Base-by-base conservation (phyloP, 768 basidiomycete species). In the Mycena metata region DNA sequence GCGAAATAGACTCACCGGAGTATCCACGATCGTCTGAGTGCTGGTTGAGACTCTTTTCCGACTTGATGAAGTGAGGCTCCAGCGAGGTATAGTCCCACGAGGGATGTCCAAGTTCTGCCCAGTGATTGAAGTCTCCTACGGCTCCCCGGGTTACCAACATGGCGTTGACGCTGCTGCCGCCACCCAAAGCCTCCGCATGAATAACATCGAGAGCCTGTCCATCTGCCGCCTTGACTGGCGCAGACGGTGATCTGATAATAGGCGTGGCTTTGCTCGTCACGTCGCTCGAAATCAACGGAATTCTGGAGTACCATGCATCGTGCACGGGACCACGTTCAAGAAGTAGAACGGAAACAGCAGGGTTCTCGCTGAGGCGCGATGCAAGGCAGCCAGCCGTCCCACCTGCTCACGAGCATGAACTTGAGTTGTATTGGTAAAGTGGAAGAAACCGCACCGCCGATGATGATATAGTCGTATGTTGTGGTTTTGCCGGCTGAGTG, bases 401-500 rank as follows among this genome's bases (percentile, higher is more conserved):
- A 33, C 66, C 60, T 60, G 33, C 33, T 10, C 39, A 9, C 15
- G 42, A 15, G n/a, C 23, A 7, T 35, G 5, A 57, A 13, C 12
- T 41, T 21, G 30, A 50, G 12, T 49, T 46, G 26, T 9, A 43
- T 8, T 5, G n/a, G 30, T 21, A 42, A 50, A 42, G 5, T 30
- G 5, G 41, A 49, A 39, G 24, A 16, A 8, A 6, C 66, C 39
- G n/a, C 2, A 69, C 70, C 71, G 12, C 71, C 71, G 17, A 72
- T 60, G n/a, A 72, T 43, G n/a, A 69, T 66, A 19, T 72, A 72
- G 35, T 72, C 71, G 43, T 72, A 72, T 12, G 41, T 70, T n/a
- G n/a, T n/a, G n/a, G n/a, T n/a, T 50, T 63, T 64, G 42, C 41
- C 30, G 6, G 3, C 6, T 30, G 21, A 55, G 24, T 23, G 33